phyloP scores from a whole-genome alignment of 1,284 basidiomycete genomes.

The Athelia sp. region DNA sequence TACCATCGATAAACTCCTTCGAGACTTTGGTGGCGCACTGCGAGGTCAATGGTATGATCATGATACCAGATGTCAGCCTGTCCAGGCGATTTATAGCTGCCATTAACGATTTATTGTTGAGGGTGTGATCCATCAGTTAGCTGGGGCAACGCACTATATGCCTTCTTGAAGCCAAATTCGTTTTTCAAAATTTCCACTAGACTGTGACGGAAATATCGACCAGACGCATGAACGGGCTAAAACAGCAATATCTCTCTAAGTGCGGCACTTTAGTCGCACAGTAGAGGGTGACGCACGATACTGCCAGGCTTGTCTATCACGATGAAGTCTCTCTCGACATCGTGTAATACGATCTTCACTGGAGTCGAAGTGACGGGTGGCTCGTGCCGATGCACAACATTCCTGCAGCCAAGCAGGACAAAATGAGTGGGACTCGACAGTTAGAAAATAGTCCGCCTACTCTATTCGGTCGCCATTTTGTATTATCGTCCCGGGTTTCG shows the following conservation, averaged over 20 bases:
- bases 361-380: conserved; percentile 90
- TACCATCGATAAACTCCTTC: conserved; percentile 77
- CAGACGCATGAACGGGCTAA: conserved; percentile 86
- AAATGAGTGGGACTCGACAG: too few relatives aligned
- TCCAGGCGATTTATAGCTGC: conserved; percentile 95
- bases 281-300: conserved; percentile 60
- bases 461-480: conserved; percentile 88
- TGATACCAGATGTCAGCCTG: conserved; percentile 91
- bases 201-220: conserved; percentile 85
- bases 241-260: conserved; percentile 2
- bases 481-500: conserved; percentile 77
- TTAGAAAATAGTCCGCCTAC: conserved; percentile 46
- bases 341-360: conserved; percentile 76
- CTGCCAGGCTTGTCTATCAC: conserved; percentile 95
- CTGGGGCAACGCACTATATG: conserved; percentile 75
- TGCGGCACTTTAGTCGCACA: conserved; percentile 6
- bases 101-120: too few relatives aligned
- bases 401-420: conserved; percentile 60
- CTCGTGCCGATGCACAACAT: conserved; percentile 93
- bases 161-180: conserved; percentile 81
- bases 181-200: conserved; percentile 83
- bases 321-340: conserved; percentile 78
- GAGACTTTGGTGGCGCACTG: conserved; percentile 71
- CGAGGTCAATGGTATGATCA: conserved; percentile 86
- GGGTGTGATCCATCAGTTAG: too few relatives aligned